Percentiles rank a stretch among this genome's conserved stretches.
These are phyloP conservation scores for Boletus sp. DNA, from an alignment of 768 basidiomycete genomes.

Conservation along the genomic window DNA sequence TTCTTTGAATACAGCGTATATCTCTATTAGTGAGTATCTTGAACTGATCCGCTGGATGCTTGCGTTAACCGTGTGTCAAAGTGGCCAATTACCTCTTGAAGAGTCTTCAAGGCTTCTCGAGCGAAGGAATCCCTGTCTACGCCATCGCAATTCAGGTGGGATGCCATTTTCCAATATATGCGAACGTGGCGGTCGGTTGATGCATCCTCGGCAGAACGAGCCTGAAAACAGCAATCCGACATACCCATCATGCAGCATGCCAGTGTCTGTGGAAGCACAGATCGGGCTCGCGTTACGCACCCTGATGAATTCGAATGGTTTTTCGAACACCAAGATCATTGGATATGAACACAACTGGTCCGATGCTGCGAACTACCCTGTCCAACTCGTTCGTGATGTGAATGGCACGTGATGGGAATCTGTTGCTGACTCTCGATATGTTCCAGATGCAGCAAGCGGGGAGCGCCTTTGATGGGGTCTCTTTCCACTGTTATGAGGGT, in stretches of 20 bases:
- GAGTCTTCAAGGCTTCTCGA: slow-evolving; percentile 65
- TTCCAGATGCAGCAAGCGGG: slow-evolving; percentile 54
- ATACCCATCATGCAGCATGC: slow-evolving; percentile 64
- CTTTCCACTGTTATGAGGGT: slow-evolving; percentile 74
- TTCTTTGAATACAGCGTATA: slow-evolving; percentile 48
- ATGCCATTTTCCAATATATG: background rate
- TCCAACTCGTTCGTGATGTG: slow-evolving; percentile 44
- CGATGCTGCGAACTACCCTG: slow-evolving; percentile 60
- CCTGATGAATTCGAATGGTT: slow-evolving; percentile 61
- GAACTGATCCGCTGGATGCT: background rate
- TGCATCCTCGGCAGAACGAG: slow-evolving; percentile 42
- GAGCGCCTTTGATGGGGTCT: slow-evolving; percentile 58
- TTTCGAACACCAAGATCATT: slow-evolving; percentile 57
- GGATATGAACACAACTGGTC: slow-evolving; percentile 79
- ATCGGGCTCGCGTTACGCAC: slow-evolving; percentile 55
- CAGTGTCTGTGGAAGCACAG: slow-evolving; percentile 53
- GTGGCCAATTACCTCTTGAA: slow-evolving; percentile 75
- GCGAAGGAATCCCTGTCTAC: slow-evolving; percentile 57
- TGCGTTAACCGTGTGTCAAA: slow-evolving; percentile 26
- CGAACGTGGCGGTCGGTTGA: background rate
- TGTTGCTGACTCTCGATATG: background rate
- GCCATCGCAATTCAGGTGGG: slow-evolving; percentile 58
- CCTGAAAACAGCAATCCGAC: slow-evolving; percentile 58
- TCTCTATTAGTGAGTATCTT: slow-evolving; percentile 45
- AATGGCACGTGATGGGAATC: background rate